A percentile compares a stretch with the other conserved stretches of the same genome.
Evolutionary conservation across 805 yeast genomes (phyloP).

Genomic region (Metschnikowia vanudenii): DNA sequence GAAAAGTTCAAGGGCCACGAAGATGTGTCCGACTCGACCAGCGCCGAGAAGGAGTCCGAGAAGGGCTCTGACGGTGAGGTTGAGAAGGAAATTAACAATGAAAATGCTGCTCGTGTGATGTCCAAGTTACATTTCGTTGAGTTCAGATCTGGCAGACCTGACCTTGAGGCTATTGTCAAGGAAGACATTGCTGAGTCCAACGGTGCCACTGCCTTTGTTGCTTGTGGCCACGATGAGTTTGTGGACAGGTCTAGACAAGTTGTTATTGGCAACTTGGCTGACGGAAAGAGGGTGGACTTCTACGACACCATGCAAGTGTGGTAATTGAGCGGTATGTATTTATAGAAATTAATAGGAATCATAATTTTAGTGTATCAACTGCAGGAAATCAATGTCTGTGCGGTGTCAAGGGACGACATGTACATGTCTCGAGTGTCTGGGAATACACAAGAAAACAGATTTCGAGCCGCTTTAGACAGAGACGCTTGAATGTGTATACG

Average conservation of each 20-base stretch:
- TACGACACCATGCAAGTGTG: conserved; percentile 76
- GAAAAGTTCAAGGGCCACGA: conserved; percentile 9
- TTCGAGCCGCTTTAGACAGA: too few relatives aligned
- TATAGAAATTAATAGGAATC: not conserved
- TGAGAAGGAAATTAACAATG: conserved; percentile 11
- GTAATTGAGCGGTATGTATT: conserved; percentile 27
- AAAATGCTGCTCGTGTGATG: conserved; percentile 18
- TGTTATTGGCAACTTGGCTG: conserved; percentile 42
- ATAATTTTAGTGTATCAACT: too few relatives aligned
- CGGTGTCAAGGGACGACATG: too few relatives aligned
- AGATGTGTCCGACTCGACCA: conserved; percentile 14
- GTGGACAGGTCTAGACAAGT: conserved; percentile 54
- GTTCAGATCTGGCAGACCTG: conserved; percentile 46
- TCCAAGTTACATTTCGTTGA: conserved; percentile 36
- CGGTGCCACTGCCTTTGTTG: conserved; percentile 48
- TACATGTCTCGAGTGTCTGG: too few relatives aligned
- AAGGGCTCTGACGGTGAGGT: not conserved
- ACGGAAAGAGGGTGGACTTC: conserved; percentile 56
- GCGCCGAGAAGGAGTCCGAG: conserved; percentile 8
- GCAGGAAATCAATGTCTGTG: too few relatives aligned
- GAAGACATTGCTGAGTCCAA: conserved; percentile 35
- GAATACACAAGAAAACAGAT: too few relatives aligned
- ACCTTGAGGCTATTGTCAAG: conserved; percentile 32
- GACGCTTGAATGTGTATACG: too few relatives aligned
- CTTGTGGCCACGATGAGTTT: conserved; percentile 64